Evolutionary conservation across 192 early-diverging fungal species (phyloP), one percentile per base, ranked within the genome.

Genomic region (Phlyctochytrium arcticum): DNA sequence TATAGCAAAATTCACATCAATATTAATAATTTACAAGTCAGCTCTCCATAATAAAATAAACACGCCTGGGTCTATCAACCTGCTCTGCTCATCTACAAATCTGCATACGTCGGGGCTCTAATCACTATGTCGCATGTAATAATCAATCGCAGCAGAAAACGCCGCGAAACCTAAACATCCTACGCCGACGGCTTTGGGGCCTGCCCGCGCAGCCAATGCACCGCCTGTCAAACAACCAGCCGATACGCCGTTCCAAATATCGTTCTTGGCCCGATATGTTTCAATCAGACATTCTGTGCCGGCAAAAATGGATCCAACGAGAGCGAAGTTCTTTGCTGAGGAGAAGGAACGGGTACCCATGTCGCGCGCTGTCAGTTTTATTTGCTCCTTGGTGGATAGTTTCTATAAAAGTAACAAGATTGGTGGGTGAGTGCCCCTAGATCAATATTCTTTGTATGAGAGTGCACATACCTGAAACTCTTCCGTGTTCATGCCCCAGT

Each of bases 241-340:
- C 21, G 84, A 80, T 10, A 91, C 71, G 56, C 90, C 87, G 68
- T 97, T 99, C 73, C 90, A 92, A 23, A 94, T 75, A 67, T 99
- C 96, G 73, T 97, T 92, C 67, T 93, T 94, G 6, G 90, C 96
- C 24, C 96, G 87, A 67, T 95, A 98, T 82, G 57, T 60, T 80
- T 99, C 96, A 59, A 97, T 95, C 71, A 90, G 81, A 66, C 96
- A 97, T 74, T 99, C 96, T 3, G 92, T 87, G 5, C 90, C 88
- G 27, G 94, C 87, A 77, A 90, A 99, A 34, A 97, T 87, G 8
- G 92, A 89, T 26, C 90, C 93, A 26, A 99, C 89, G 17, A 91
- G 72, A 27, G 88, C 92, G 87, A 99, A 94, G 75, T 90, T 93
- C 70, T 94, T 99, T 8, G 92, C 96, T 31, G 89, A 86, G 6